phyloP scores from a whole-genome alignment of 306 rosid species.

The Benincasa hispida region DNA sequence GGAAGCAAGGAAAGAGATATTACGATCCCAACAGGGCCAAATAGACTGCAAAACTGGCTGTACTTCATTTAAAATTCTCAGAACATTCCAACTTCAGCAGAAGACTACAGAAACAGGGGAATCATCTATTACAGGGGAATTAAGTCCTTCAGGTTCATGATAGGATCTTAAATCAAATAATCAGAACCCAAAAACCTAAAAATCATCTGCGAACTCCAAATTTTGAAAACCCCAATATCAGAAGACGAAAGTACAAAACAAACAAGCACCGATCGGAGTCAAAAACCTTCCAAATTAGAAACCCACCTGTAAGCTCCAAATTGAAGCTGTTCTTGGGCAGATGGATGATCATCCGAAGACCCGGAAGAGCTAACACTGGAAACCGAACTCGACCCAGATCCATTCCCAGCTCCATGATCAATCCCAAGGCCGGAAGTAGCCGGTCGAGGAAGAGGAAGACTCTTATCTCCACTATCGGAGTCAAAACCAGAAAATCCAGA shows the following conservation, averaged over 20 bases:
- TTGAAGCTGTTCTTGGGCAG: conserved; percentile 29
- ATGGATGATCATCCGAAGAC: conserved; percentile 53
- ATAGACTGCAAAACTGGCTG: background rate
- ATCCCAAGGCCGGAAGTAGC: conserved; percentile 20
- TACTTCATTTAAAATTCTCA: background rate
- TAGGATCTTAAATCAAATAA: background rate
- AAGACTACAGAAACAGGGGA: background rate
- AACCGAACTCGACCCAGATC: conserved; percentile 49
- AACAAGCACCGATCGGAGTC: background rate
- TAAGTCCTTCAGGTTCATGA: background rate
- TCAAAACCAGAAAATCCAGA: conserved; percentile 39
- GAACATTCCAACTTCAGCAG: background rate
- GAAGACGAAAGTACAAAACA: background rate
- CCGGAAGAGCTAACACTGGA: conserved; percentile 73
- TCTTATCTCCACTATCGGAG: conserved; percentile 32
- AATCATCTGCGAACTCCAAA: background rate
- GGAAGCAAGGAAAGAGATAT: background rate
- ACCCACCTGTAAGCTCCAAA: conserved; percentile 38
- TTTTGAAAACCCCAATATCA: background rate
- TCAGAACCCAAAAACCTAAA: background rate
- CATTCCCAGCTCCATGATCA: conserved; percentile 40
- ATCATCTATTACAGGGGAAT: background rate
- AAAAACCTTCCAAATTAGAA: background rate
- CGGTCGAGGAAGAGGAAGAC: conserved; percentile 63
- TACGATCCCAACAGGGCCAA: background rate